Conservation (phyloP, 2,329 filamentous ascomycete species). For the Pseudopithomyces chartarum region DNA sequence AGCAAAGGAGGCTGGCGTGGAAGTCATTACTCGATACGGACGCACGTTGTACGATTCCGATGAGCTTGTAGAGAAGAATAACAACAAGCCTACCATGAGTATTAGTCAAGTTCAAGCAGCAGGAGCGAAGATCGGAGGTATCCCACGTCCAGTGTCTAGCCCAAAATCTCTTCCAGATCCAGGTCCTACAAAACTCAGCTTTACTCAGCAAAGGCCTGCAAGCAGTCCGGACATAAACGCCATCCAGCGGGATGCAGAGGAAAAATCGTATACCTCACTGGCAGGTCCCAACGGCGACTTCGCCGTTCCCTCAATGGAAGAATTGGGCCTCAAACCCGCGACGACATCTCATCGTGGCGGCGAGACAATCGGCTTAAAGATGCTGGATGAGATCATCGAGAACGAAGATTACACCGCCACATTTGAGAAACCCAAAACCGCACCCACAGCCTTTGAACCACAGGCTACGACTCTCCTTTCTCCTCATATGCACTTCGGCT, state of each 20-base stretch:
- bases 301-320: constrained; percentile 70
- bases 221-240: constrained; percentile 65
- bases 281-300: constrained; percentile 73
- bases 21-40: constrained; percentile 68
- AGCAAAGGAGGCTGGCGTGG: constrained; percentile 68
- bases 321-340: constrained; percentile 66
- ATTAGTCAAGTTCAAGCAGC: constrained; percentile 67
- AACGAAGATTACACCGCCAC: constrained; percentile 71
- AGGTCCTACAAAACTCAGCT: constrained; percentile 63
- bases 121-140: constrained; percentile 65
- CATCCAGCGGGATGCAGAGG: constrained; percentile 57
- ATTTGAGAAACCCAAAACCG: constrained; percentile 77
- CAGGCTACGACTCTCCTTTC: constrained; percentile 76
- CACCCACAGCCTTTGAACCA: constrained; percentile 73
- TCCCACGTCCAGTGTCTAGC: constrained; percentile 64
- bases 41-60: constrained; percentile 77
- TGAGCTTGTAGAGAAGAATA: constrained; percentile 67
- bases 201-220: constrained; percentile 61
- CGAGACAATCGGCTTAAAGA: constrained; percentile 67
- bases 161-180: constrained; percentile 68
- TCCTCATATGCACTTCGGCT: constrained; percentile 75
- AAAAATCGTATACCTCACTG: constrained; percentile 64
- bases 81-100: constrained; percentile 75
- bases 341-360: constrained; percentile 72
- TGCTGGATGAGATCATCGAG: constrained; percentile 63